Evolutionary conservation across 2,329 filamentous ascomycete genomes (phyloP).

Genomic region (Diaporthe ilicicola): DNA sequence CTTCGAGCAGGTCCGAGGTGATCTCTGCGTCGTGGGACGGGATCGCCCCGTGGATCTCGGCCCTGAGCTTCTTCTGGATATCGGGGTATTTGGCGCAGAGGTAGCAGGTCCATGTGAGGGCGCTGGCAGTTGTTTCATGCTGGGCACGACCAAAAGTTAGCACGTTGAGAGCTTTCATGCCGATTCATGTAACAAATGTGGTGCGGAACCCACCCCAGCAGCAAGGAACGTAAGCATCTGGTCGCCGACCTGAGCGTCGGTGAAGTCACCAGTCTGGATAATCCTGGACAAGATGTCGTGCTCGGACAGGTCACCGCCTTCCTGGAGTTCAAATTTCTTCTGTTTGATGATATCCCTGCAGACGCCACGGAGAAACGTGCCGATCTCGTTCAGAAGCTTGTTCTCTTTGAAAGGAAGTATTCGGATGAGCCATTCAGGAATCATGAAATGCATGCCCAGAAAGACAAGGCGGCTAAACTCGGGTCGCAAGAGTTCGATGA

Average conservation of each 20-base stretch:
- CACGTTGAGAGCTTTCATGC: too few species aligned
- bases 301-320: slow-evolving; percentile 24
- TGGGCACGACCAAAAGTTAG: not conserved
- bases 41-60: slow-evolving; percentile 23
- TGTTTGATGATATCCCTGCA: slow-evolving; percentile 24
- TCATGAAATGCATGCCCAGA: slow-evolving; percentile 26
- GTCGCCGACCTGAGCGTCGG: slow-evolving; percentile 22
- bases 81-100: slow-evolving; percentile 28
- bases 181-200: too few species aligned
- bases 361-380: slow-evolving; percentile 20
- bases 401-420: slow-evolving; percentile 25
- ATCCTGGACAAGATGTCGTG: slow-evolving; percentile 27
- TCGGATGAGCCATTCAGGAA: slow-evolving; percentile 27
- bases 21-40: not conserved
- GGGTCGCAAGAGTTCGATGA: slow-evolving; percentile 23
- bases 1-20: slow-evolving; percentile 24
- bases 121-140: slow-evolving; percentile 28
- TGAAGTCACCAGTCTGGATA: slow-evolving; percentile 30
- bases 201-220: slow-evolving; percentile 25
- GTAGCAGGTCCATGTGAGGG: slow-evolving; percentile 28
- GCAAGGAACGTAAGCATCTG: slow-evolving; percentile 29
- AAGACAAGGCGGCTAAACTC: slow-evolving; percentile 26
- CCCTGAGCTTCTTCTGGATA: slow-evolving; percentile 24
- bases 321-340: slow-evolving; percentile 22
- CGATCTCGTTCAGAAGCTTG: slow-evolving; percentile 22